Conservation (phyloP, 2,329 filamentous ascomycete genomes). For the Aureobasidium musti region DNA sequence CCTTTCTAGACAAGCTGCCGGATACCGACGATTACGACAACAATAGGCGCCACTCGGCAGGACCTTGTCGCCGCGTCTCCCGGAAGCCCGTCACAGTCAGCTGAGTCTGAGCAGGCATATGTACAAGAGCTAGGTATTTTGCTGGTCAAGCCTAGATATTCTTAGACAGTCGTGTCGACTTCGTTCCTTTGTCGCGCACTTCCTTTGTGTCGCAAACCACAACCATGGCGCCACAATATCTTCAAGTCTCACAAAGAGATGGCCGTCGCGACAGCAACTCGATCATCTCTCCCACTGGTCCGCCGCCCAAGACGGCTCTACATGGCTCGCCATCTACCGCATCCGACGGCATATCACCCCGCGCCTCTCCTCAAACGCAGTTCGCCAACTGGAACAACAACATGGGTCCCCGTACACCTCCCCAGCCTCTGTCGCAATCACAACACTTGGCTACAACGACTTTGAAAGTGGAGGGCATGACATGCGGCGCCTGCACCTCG, state of each 20-base stretch:
- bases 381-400: slow-evolving; percentile 26
- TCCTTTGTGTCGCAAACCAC: slow-evolving; percentile 2
- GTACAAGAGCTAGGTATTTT: neutral
- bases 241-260: slow-evolving; percentile 27
- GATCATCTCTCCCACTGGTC: slow-evolving; percentile 16
- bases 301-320: neutral
- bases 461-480: slow-evolving; percentile 81
- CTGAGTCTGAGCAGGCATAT: neutral
- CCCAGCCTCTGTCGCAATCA: slow-evolving; percentile 15
- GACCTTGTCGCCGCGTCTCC: slow-evolving; percentile 6
- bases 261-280: slow-evolving; percentile 7
- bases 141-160: slow-evolving; percentile 5
- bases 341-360: slow-evolving; percentile 10
- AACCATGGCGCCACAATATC: slow-evolving; percentile 16
- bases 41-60: slow-evolving; percentile 17
- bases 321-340: slow-evolving; percentile 18
- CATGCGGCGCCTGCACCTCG: slow-evolving; percentile 90
- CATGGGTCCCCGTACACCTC: slow-evolving; percentile 18
- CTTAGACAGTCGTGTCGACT: slow-evolving; percentile 7
- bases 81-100: slow-evolving; percentile 5
- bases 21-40: neutral
- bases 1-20: neutral
- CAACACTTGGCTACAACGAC: slow-evolving; percentile 82
- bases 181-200: slow-evolving; percentile 7
- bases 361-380: slow-evolving; percentile 23